phyloP scores from a whole-genome alignment of 2,329 filamentous ascomycete genomes.

The Colletotrichum plurivorum region DNA sequence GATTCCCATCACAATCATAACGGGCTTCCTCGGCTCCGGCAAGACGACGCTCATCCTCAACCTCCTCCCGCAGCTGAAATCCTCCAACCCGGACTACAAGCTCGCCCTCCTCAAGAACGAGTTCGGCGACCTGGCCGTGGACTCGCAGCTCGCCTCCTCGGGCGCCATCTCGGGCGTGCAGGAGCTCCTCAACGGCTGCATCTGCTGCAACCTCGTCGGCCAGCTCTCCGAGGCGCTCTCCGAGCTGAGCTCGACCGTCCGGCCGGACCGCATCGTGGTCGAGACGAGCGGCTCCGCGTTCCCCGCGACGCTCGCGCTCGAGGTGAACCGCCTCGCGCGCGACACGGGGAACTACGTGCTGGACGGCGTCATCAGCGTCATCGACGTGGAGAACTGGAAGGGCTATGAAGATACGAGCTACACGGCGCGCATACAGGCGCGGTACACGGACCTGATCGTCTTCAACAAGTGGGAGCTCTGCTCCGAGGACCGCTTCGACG shows the following conservation, averaged over 20 bases:
- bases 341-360: constrained; percentile 80
- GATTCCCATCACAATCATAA: constrained; percentile 94
- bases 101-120: constrained; percentile 98
- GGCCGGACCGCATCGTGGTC: constrained; percentile 89
- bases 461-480: constrained; percentile 94
- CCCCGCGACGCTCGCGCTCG: constrained; percentile 90
- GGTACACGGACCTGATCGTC: constrained; percentile 90
- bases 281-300: constrained; percentile 93
- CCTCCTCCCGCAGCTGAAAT: constrained; percentile 88
- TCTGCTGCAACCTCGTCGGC: constrained; percentile 98
- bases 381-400: constrained; percentile 95
- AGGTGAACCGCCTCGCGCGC: constrained; percentile 84
- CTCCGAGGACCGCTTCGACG: constrained; percentile 80
- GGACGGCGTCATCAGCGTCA: constrained; percentile 89
- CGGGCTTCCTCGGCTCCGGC: constrained; percentile 94
- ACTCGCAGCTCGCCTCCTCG: constrained; percentile 89
- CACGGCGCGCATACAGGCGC: constrained; percentile 89
- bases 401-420: constrained; percentile 93
- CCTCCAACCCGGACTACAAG: constrained; percentile 80
- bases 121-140: constrained; percentile 94
- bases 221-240: constrained; percentile 86
- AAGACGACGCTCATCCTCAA: constrained; percentile 97
- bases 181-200: constrained; percentile 96
- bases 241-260: constrained; percentile 72
- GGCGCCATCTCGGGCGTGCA: constrained; percentile 89